A percentile compares a stretch with the other conserved stretches of the same genome.
These are phyloP conservation scores for Lentinula sp. DNA, from an alignment of 768 basidiomycete species.

Conservation along the genomic window DNA sequence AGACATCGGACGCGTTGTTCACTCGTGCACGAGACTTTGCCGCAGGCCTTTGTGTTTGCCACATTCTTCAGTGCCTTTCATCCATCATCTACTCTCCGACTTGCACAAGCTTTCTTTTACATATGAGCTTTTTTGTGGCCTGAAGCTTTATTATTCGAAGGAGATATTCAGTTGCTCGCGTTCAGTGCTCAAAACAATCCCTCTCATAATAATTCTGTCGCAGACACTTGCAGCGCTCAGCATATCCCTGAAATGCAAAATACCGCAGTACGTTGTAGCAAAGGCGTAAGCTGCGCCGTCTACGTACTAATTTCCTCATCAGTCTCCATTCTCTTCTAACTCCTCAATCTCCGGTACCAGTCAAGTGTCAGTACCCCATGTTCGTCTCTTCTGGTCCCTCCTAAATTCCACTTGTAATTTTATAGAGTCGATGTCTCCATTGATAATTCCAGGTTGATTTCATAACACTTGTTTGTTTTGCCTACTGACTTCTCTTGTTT, in stretches of 20 bases:
- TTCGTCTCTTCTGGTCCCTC: neutral
- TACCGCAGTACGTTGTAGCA: neutral
- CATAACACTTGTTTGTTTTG: neutral
- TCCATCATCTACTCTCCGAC: neutral
- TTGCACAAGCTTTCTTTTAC: neutral
- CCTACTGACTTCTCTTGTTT: neutral
- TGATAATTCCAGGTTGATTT: neutral
- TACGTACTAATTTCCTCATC: neutral
- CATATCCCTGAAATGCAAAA: neutral
- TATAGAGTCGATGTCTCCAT: neutral
- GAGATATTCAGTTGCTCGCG: neutral
- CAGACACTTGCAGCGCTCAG: neutral
- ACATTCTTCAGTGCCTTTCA: constrained; percentile 10
- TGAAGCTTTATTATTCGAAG: neutral
- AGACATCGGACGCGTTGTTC: neutral
- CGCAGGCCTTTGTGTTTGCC: neutral
- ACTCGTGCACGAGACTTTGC: neutral
- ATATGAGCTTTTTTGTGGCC: neutral
- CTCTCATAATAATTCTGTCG: constrained; percentile 12
- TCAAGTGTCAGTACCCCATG: neutral
- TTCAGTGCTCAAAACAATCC: neutral
- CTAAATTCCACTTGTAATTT: neutral
- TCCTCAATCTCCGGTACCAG: neutral
- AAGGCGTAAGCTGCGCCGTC: neutral
- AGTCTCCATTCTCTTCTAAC: neutral